Evolutionary conservation across 1,284 basidiomycete genomes (phyloP).

Genomic region (Phellopilus nigrolimitatus): DNA sequence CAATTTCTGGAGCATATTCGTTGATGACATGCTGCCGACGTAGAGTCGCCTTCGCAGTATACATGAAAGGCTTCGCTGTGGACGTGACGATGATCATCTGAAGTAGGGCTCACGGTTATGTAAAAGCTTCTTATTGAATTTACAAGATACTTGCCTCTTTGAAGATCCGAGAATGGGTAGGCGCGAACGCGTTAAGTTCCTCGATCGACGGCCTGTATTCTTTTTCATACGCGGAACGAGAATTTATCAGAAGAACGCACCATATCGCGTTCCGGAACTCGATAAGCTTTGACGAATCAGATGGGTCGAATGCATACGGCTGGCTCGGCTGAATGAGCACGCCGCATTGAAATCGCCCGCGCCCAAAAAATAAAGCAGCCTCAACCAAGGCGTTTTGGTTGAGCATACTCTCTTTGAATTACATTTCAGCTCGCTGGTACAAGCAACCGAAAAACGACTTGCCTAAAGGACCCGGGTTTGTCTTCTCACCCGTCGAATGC

Average conservation of each 20-base stretch:
- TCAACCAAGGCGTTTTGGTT: slow-evolving; percentile 32
- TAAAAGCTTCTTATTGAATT: too few relatives aligned
- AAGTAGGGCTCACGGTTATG: too few relatives aligned
- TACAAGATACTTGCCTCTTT: too few relatives aligned
- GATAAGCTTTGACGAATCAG: slow-evolving; percentile 27
- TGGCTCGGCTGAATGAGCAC: slow-evolving; percentile 37
- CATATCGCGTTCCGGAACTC: slow-evolving; percentile 34
- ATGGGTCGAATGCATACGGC: slow-evolving; percentile 30
- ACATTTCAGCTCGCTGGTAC: too few relatives aligned
- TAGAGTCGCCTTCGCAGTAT: too few relatives aligned
- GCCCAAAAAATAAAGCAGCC: slow-evolving; percentile 35
- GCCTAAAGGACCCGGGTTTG: too few relatives aligned
- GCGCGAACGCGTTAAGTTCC: slow-evolving; percentile 22
- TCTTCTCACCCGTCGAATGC: too few relatives aligned
- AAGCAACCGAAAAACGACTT: too few relatives aligned
- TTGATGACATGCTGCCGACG: too few relatives aligned
- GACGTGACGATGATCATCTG: too few relatives aligned
- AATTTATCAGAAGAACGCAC: slow-evolving; percentile 21
- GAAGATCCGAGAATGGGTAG: slow-evolving; percentile 24
- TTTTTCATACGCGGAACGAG: not conserved
- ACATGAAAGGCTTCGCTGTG: too few relatives aligned
- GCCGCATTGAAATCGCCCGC: slow-evolving; percentile 39
- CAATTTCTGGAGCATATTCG: too few relatives aligned
- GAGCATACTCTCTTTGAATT: slow-evolving; percentile 25
- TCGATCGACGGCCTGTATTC: slow-evolving; percentile 22